Percentiles rank a stretch among this genome's conserved stretches.
Conservation (phyloP, 345 rosid species). For the Geranium brycei region DNA sequence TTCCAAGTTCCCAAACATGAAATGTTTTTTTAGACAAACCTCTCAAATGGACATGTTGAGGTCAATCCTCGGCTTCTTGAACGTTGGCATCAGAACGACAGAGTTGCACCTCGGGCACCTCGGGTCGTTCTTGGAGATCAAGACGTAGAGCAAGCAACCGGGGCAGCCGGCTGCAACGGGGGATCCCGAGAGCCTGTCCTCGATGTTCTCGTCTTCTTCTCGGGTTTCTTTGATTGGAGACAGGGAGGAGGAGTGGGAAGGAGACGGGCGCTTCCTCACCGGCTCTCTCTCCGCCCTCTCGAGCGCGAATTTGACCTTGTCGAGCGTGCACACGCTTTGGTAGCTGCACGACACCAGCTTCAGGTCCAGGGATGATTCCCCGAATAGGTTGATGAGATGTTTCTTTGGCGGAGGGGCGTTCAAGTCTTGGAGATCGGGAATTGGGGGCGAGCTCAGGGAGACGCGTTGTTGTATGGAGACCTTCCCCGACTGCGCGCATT, state of each 20-base stretch:
- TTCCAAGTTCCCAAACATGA: not conserved
- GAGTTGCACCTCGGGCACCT: constrained; percentile 47
- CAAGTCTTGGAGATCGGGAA: constrained; percentile 24
- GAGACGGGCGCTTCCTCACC: constrained; percentile 28
- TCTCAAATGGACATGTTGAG: constrained; percentile 33
- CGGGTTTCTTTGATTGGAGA: not conserved
- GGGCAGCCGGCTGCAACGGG: constrained; percentile 73
- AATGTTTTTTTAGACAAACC: not conserved
- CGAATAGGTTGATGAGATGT: constrained; percentile 19
- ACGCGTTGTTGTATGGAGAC: constrained; percentile 61
- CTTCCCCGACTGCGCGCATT: constrained; percentile 68
- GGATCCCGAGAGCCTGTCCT: constrained; percentile 12
- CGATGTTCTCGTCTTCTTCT: constrained; percentile 13
- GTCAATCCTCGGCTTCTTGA: constrained; percentile 35
- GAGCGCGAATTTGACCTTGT: constrained; percentile 66
- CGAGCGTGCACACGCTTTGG: constrained; percentile 86
- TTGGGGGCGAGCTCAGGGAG: constrained; percentile 26
- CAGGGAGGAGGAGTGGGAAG: constrained; percentile 33
- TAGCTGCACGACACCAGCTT: constrained; percentile 27
- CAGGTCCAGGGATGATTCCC: constrained; percentile 37
- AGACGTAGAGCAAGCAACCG: constrained; percentile 66
- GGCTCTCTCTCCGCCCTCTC: constrained; percentile 57
- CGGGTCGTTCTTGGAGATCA: constrained; percentile 49
- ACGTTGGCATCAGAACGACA: constrained; percentile 20
- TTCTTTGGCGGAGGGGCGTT: constrained; percentile 35